These are phyloP conservation scores for Rhodotorula taiwanensis DNA, from an alignment of 768 basidiomycete genomes.

Conservation along the genomic window DNA sequence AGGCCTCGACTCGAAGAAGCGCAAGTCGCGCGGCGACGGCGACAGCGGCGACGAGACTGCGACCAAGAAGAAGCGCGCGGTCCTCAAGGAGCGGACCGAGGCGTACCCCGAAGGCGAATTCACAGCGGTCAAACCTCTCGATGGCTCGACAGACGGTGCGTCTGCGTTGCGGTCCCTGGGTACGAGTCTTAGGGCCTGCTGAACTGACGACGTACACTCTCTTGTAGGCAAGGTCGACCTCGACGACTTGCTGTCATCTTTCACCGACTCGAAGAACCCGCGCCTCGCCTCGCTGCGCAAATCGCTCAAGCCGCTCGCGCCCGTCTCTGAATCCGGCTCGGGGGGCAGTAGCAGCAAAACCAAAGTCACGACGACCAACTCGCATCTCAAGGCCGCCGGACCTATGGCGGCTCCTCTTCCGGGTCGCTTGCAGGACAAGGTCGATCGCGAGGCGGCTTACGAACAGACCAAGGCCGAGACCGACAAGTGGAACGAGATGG, in stretches of 20 bases:
- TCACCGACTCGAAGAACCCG: slow-evolving; percentile 44
- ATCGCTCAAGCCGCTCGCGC: slow-evolving; percentile 38
- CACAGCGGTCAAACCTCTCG: slow-evolving; percentile 44
- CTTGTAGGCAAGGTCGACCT: slow-evolving; percentile 31
- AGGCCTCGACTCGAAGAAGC: slow-evolving; percentile 66
- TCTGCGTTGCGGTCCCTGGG: too few species aligned
- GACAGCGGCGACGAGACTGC: slow-evolving; percentile 50
- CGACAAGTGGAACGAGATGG: slow-evolving; percentile 85
- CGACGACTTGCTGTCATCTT: slow-evolving; percentile 36
- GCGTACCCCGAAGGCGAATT: slow-evolving; percentile 78
- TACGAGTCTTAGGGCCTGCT: too few species aligned
- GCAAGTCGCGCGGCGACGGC: slow-evolving; percentile 49
- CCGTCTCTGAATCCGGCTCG: slow-evolving; percentile 9
- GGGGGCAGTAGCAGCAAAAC: not conserved
- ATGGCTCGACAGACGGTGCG: slow-evolving; percentile 12
- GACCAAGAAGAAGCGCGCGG: slow-evolving; percentile 50
- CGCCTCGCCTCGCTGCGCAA: slow-evolving; percentile 38
- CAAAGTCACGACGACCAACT: slow-evolving; percentile 25
- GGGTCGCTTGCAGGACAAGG: slow-evolving; percentile 73
- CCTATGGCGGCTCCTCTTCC: slow-evolving; percentile 75
- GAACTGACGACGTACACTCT: not conserved
- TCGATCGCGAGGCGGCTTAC: slow-evolving; percentile 90
- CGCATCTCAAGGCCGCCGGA: slow-evolving; percentile 33
- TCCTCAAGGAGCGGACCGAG: slow-evolving; percentile 65
- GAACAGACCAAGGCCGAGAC: slow-evolving; percentile 87